These are phyloP conservation scores for Zea luxurians DNA, from an alignment of 176 grass and related monocot genomes.

Conservation along the genomic window DNA sequence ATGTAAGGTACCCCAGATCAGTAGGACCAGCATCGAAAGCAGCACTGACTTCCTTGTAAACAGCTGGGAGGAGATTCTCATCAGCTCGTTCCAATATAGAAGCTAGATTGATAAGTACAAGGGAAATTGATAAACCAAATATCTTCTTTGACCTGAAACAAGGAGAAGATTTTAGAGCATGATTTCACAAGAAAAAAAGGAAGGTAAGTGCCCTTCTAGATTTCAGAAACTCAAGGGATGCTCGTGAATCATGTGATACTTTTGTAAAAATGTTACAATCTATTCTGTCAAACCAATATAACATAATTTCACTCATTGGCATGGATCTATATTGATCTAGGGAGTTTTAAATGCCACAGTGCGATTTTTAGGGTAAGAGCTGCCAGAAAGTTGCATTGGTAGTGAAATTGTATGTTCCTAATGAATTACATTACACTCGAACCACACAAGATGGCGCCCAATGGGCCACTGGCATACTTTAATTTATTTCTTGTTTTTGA, in stretches of 20 bases:
- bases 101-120: constrained; percentile 94
- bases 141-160: constrained; percentile 73
- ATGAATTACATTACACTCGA: neutral
- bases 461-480: neutral
- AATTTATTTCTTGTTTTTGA: neutral
- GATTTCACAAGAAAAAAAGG: neutral
- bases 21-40: constrained; percentile 87
- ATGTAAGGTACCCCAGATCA: constrained; percentile 95
- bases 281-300: neutral
- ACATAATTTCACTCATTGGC: constrained; percentile 2
- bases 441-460: neutral
- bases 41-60: constrained; percentile 99
- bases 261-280: constrained; percentile 1
- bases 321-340: neutral
- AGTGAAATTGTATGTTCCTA: neutral
- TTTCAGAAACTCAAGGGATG: neutral
- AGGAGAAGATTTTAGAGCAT: constrained; percentile 23
- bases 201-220: neutral
- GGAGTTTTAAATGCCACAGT: neutral
- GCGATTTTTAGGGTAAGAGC: neutral
- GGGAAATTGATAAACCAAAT: constrained; percentile 86
- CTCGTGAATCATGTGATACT: neutral
- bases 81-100: constrained; percentile 94
- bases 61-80: constrained; percentile 91
- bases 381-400: neutral